Evolutionary conservation across 2,329 filamentous ascomycete species (phyloP), one percentile per base, ranked within the genome.

Genomic region (Neonectria ditissima): DNA sequence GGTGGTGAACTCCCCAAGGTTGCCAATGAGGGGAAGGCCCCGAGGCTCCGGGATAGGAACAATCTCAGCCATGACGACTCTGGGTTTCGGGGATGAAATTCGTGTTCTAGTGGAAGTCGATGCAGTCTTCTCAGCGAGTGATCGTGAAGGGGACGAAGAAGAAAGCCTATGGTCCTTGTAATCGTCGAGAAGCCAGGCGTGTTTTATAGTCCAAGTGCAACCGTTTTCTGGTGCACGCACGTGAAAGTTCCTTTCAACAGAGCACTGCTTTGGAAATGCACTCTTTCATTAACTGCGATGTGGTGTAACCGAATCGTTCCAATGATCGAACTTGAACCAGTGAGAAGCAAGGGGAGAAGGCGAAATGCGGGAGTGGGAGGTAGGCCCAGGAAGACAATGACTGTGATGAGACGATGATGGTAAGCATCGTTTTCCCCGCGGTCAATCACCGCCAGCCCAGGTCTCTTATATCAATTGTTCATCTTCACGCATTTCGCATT

Each of bases 1-100:
- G 0, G 82, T 77, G 62, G 90, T 86, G 65, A 94, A 84, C 66
- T 91, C 88, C 57, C 80, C 79, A 30, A 91, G 74, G 69, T 93
- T 91, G 28, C 91, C 91, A 24, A 93, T 66, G 26, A 93, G 75
- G 1, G 89, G 91, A 59, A 91, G 79, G 3, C 87, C 88, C 57
- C 82, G 83, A 26, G 90, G 90, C 50, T 87, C 84, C 2, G 91
- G 90, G 56, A 93, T 90, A 3, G 84, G 81, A 14, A 79, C 74
- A 32, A 68, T 63, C 53, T 78, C 76, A 30, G 77, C 71, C 78
- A 79, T 80, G 53, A 43, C 65, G 55, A 58, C 41, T 34, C 44
- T 9, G n/a, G 39, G 41, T 18, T 14, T 50, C 26, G 22, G 7
- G 18, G 30, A 7, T 50, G 26, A 11, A 11, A 9, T 28, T 8